These are phyloP conservation scores for Penicillium janthinellum DNA, from an alignment of 2,329 filamentous ascomycete genomes.

Conservation along the genomic window DNA sequence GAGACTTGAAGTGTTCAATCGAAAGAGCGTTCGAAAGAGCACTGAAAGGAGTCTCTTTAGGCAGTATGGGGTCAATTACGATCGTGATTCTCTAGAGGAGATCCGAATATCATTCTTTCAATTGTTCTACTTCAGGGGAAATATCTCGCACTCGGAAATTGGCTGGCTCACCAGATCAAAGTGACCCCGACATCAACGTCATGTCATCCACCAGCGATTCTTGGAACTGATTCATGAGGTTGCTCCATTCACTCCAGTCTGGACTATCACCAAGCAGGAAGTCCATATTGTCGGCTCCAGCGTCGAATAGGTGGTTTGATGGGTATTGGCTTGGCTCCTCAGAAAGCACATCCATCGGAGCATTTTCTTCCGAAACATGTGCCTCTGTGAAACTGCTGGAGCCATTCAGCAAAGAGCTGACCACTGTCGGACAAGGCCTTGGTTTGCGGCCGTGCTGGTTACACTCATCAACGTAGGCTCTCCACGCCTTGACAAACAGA, in stretches of 20 bases:
- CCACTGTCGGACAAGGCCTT: conserved; percentile 26
- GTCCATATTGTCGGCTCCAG: conserved; percentile 8
- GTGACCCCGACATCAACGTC: conserved; percentile 9
- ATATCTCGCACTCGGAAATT: neutral
- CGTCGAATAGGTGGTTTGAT: neutral
- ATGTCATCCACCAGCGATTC: conserved; percentile 22
- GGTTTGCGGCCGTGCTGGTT: conserved; percentile 15
- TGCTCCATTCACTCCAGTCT: conserved; percentile 34
- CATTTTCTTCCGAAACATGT: neutral
- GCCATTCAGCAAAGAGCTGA: conserved; percentile 16
- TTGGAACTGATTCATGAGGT: conserved; percentile 33
- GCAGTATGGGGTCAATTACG: too few relatives aligned
- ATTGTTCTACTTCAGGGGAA: too few relatives aligned
- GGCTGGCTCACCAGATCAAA: neutral
- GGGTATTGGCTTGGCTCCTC: conserved; percentile 4
- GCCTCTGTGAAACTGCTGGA: neutral
- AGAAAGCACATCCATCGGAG: neutral
- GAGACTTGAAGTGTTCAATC: too few relatives aligned
- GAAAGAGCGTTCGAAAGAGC: too few relatives aligned
- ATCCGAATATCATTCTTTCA: too few relatives aligned
- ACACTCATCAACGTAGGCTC: conserved; percentile 27
- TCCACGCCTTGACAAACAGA: conserved; percentile 33
- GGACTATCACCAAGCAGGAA: conserved; percentile 23
- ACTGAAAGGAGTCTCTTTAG: too few relatives aligned
- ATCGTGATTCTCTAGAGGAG: too few relatives aligned